These are phyloP conservation scores for Xenosphaeropsis pyriputrescens DNA, from an alignment of 2,329 filamentous ascomycete genomes.

Conservation along the genomic window DNA sequence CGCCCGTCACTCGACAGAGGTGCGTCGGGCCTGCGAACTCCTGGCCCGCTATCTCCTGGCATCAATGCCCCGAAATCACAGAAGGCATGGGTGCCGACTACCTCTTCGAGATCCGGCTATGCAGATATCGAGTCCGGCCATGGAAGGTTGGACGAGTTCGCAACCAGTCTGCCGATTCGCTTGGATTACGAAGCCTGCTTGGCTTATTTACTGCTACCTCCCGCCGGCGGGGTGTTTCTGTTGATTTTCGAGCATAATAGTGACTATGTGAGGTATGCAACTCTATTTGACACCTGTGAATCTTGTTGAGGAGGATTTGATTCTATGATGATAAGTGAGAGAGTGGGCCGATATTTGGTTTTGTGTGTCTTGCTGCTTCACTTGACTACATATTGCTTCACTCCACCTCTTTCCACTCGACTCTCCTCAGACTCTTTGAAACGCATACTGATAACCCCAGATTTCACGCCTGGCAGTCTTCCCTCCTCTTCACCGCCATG, in stretches of 20 bases:
- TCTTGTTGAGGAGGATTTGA: neutral
- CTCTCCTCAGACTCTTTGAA: too few relatives aligned
- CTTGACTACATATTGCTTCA: too few relatives aligned
- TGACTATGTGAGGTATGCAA: constrained; percentile 76
- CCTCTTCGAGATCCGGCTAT: neutral
- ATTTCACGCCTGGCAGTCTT: constrained; percentile 94
- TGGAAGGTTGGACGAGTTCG: constrained; percentile 64
- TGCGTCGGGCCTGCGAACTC: constrained; percentile 24
- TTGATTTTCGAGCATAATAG: constrained; percentile 85
- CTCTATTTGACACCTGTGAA: constrained; percentile 13
- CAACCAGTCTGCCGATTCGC: constrained; percentile 75
- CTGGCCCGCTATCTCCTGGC: constrained; percentile 7
- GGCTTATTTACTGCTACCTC: constrained; percentile 76
- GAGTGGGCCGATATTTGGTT: too few relatives aligned
- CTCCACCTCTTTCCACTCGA: too few relatives aligned
- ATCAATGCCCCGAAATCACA: constrained; percentile 5
- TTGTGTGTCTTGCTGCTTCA: too few relatives aligned
- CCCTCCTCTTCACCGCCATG: constrained; percentile 61
- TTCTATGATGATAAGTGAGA: neutral
- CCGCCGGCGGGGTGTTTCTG: constrained; percentile 71
- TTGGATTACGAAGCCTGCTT: constrained; percentile 84
- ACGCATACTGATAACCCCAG: constrained; percentile 24
- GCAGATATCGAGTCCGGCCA: constrained; percentile 14
- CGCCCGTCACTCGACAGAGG: constrained; percentile 33
- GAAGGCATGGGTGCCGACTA: neutral